Evolutionary conservation across 352 stramenopile species (phyloP), one percentile per base, ranked within the genome.

Genomic region (Globisporangium radiosum): DNA sequence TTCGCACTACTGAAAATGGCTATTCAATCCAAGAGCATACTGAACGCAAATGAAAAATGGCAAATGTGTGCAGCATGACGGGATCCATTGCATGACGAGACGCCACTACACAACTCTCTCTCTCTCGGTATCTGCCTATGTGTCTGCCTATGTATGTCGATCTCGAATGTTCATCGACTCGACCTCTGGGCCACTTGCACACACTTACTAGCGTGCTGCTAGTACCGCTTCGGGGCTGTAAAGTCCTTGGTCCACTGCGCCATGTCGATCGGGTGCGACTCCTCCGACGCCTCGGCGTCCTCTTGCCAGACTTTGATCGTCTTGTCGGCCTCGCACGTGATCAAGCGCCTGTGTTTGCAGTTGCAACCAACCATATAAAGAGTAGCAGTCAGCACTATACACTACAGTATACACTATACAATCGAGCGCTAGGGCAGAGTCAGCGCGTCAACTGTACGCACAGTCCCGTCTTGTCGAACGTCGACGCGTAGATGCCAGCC

Each of bases 271-370:
- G 97, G 96, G 69, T 99, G 86, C 44, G 83, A 95, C 60, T 99
- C 85, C 55, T 97, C 89, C n/a, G 89, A 98, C 0, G 97, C 96
- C 7, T 92, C 78, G 19, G 87, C 73, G 66, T 99, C 95, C 65
- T 98, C 92, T 60, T 98, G 95, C 96, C 96, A 99, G 62, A 99
- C 97, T 65, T 99, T 99, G 70, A 99, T 98, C 3, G 94, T 98
- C 78, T 99, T 99, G 78, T 99, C 98, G 0, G 96, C 97, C 72
- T 99, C 97, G 59, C 95, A 97, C 15, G 97, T 99, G 66, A 99
- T 97, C 33, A 99, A 86, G 25, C 98, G 89, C 52, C 94, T 99
- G 50, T 17, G 2, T 4, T 13, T 39, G 5, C 47, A 47, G 36
- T 33, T 33, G 25, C 25, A 3, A 58, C 37, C 3, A 15, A 63